Evolutionary conservation across 2,329 filamentous ascomycete genomes (phyloP), one percentile per base, ranked within the genome.

Genomic region (Fusarium pilosicola): DNA sequence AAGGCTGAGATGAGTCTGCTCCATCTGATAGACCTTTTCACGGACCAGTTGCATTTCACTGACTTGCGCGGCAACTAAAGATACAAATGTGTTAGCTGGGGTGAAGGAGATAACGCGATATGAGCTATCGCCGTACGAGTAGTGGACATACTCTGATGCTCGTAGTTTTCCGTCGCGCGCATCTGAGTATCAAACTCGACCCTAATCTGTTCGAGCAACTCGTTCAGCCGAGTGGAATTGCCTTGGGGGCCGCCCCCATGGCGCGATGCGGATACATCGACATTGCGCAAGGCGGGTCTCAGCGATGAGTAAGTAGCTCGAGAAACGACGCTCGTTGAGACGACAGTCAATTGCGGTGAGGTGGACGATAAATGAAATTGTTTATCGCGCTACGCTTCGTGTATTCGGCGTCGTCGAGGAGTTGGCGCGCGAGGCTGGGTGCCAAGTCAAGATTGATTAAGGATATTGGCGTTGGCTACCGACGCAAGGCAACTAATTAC

Each of bases 21-120:
- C 96, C 82, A 99, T 91, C 77, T 94, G 90, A 80, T 94, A 98
- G 68, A 99, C 94, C 84, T 97, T 98, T 81, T 95, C 93, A 73
- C 95, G 89, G 56, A 99, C 94, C 79, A 97, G 89, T 81, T 97
- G 94, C 89, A 98, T 96, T 85, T 99, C 96, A 79, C 96, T 92
- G 74, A 98, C 92, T 82, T 99, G 96, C 56, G 91, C 90, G 66
- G 94, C 91, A 80, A 98, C 96, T 98, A 82, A 76, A 78, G 64
- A 62, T 70, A 70, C 66, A 57, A 36, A 54, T 65, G 44, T 67
- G 67, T 74, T 80, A 80, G 78, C 57, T 54, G 59, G 68, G n/a
- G 32, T 52, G 26, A 62, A 62, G 36, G 60, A 42, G 62, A 70
- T 48, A 51, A 70, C 59, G 60, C 68, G 62, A 39, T 68, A 48